These are phyloP conservation scores for Secale cereale DNA, from an alignment of 176 grass and related monocot species.

Conservation along the genomic window DNA sequence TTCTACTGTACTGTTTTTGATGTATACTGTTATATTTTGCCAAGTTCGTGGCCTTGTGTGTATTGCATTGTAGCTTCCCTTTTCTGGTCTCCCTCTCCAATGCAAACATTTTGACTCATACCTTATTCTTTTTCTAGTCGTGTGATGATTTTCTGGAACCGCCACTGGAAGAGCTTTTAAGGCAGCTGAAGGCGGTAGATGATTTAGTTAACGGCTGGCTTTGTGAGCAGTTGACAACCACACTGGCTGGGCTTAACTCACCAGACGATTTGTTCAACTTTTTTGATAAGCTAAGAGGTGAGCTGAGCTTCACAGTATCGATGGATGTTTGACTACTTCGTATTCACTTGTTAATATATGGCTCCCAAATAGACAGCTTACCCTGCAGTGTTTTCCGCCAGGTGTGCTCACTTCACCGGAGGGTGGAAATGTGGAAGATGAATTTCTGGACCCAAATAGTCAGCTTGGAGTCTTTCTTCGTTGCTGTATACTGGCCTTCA, in stretches of 20 bases:
- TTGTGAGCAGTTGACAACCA: slow-evolving; percentile 50
- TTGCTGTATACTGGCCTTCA: slow-evolving; percentile 87
- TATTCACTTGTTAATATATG: background rate
- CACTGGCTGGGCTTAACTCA: slow-evolving; percentile 49
- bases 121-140: slow-evolving; percentile 43
- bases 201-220: slow-evolving; percentile 52
- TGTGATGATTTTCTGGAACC: slow-evolving; percentile 85
- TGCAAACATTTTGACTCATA: background rate
- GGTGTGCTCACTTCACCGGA: slow-evolving; percentile 66
- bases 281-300: slow-evolving; percentile 82
- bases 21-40: background rate
- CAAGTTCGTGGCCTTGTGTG: background rate
- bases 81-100: background rate
- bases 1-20: background rate
- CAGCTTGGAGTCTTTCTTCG: slow-evolving; percentile 87
- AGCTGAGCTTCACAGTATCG: background rate
- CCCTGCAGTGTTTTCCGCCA: slow-evolving; percentile 20
- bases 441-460: slow-evolving; percentile 77
- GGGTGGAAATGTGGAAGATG: slow-evolving; percentile 46
- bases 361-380: background rate
- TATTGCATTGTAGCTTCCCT: background rate
- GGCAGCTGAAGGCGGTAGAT: slow-evolving; percentile 58
- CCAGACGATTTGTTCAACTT: slow-evolving; percentile 90
- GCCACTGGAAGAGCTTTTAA: slow-evolving; percentile 68
- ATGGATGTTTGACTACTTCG: background rate